Base-by-base conservation (phyloP, 805 yeast genomes). In the Candida orba region DNA sequence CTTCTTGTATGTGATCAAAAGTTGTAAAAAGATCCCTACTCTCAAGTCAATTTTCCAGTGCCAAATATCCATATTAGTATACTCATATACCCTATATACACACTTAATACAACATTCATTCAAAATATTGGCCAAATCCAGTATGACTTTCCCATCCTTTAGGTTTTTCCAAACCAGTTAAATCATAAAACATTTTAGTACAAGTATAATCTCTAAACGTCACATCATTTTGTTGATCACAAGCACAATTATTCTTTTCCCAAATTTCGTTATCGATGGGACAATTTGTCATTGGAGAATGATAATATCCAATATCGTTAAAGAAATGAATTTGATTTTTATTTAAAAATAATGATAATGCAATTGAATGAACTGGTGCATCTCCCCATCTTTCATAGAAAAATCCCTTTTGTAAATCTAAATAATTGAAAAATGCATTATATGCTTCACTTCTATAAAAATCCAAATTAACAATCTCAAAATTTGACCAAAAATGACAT, bases 381-480 rank as follows among this genome's bases (percentile, higher is more conserved):
- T 87, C 96, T 18, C 96, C 96, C 95, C 95, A 87, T 51, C 96
- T 71, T 65, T 87, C 93, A 59, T 84, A 84, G 61, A 77, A 85
- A 60, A 85, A 85, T 1, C 95, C 95, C 45, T 95, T 95, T 4
- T 75, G 60, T 39, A 62, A 48, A 58, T 85, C 95, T 37, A 85
- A 65, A 57, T 67, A 66, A 20, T 82, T 67, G 59, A 84, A 84
- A 62, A 74, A 83, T 10, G 71, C 67, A 36, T 69, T 66, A 62
- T 83, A 84, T 18, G 73, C 69, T 33, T 69, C 62, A 0, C 77
- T 67, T 51, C 88, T 68, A 76, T 80, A 81, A 48, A 84, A 76
- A 41, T 79, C 81, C 58, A 84, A 67, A 46, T 81, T 82, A 3
- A 84, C 93, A 40, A 84, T 68, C 65, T 83, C 89, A 51, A 82